Evolutionary conservation across 805 yeast species (phyloP).

Genomic region (Metschnikowia arizonensis): DNA sequence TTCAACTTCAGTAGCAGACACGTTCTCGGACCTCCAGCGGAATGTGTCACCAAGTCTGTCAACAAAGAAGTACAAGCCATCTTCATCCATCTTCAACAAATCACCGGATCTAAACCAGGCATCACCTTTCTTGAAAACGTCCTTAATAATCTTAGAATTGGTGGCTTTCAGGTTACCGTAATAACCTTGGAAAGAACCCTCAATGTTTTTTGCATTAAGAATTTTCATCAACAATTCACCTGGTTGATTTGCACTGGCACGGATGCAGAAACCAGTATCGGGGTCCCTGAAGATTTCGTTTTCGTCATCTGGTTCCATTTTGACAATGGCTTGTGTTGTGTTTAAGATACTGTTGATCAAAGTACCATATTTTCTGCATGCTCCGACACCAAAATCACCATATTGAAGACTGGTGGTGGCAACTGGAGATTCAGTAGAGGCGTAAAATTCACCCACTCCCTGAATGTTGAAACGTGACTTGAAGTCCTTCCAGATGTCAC

Average conservation of each 20-base stretch:
- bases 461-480: conserved; percentile 70
- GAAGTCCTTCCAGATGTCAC: conserved; percentile 82
- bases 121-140: conserved; percentile 82
- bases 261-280: conserved; percentile 53
- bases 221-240: conserved; percentile 86
- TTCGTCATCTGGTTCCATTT: conserved; percentile 78
- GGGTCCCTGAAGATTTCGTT: conserved; percentile 67
- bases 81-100: conserved; percentile 61
- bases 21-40: conserved; percentile 96
- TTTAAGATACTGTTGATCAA: conserved; percentile 50
- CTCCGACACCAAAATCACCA: conserved; percentile 81
- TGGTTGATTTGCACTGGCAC: conserved; percentile 58
- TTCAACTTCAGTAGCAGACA: conserved; percentile 90
- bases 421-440: conserved; percentile 88
- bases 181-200: conserved; percentile 84
- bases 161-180: conserved; percentile 77
- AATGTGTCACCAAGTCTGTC: conserved; percentile 94
- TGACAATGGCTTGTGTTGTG: conserved; percentile 56
- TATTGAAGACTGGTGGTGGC: conserved; percentile 78
- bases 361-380: conserved; percentile 76
- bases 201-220: conserved; percentile 57
- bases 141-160: conserved; percentile 62
- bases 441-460: conserved; percentile 86
- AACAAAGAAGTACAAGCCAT: conserved; percentile 73
- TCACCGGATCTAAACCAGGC: conserved; percentile 92